A percentile compares a stretch with the other conserved stretches of the same genome.
Conservation (phyloP, 1,139 yeast genomes). For the Fermentozyma sake region DNA sequence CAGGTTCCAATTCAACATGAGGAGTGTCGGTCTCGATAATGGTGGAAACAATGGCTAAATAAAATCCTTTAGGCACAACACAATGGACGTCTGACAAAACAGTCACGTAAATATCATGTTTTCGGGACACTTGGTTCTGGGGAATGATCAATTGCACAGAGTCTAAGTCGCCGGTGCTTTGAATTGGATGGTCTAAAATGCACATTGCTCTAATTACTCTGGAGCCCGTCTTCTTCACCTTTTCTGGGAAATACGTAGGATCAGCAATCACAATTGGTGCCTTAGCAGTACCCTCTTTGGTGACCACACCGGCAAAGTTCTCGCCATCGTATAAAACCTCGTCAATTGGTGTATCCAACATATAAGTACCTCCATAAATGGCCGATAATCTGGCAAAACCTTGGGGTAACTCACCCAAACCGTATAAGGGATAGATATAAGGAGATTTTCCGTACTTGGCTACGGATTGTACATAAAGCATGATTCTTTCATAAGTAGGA, state of each 20-base stretch:
- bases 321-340: slow-evolving; percentile 72
- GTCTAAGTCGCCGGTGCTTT: slow-evolving; percentile 78
- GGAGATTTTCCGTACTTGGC: slow-evolving; percentile 97
- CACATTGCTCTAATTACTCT: slow-evolving; percentile 94
- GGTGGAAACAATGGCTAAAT: slow-evolving; percentile 90
- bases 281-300: slow-evolving; percentile 87
- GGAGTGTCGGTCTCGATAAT: slow-evolving; percentile 93
- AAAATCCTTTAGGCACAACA: slow-evolving; percentile 87
- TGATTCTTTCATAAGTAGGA: slow-evolving; percentile 83
- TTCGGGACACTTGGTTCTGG: slow-evolving; percentile 90
- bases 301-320: slow-evolving; percentile 78
- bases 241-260: slow-evolving; percentile 95
- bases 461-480: slow-evolving; percentile 83
- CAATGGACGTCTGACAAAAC: slow-evolving; percentile 86
- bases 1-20: slow-evolving; percentile 89
- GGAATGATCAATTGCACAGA: slow-evolving; percentile 94
- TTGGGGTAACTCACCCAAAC: slow-evolving; percentile 96
- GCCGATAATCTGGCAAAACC: slow-evolving; percentile 97
- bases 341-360: slow-evolving; percentile 95
- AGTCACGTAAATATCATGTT: slow-evolving; percentile 92
- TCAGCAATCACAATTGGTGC: slow-evolving; percentile 96
- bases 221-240: slow-evolving; percentile 79
- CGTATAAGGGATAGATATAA: slow-evolving; percentile 91
- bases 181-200: slow-evolving; percentile 83
- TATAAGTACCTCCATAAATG: slow-evolving; percentile 96